Evolutionary conservation across 192 early-diverging fungal species (phyloP).

Genomic region (Coemansia javaensis): DNA sequence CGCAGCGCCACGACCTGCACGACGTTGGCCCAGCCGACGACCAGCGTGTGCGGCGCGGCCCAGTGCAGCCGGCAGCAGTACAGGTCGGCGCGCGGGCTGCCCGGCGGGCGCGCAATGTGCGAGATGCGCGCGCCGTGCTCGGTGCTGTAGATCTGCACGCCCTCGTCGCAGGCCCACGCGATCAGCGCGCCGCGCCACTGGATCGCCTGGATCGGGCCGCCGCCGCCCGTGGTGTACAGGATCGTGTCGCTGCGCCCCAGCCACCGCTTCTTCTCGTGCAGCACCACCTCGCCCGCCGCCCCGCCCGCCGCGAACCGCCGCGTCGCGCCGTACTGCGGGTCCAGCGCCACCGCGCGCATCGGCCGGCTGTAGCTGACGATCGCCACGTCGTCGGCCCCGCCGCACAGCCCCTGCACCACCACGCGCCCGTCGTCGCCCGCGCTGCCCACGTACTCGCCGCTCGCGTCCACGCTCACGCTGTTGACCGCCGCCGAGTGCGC

Average conservation of each 20-base stretch:
- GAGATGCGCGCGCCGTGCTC: slow-evolving; percentile 67
- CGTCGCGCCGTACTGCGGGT: slow-evolving; percentile 76
- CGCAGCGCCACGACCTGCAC: slow-evolving; percentile 77
- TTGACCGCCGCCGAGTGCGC: slow-evolving; percentile 84
- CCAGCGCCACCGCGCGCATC: slow-evolving; percentile 82
- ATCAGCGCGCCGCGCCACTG: slow-evolving; percentile 81
- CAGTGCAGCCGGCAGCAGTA: slow-evolving; percentile 84
- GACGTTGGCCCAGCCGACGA: slow-evolving; percentile 93
- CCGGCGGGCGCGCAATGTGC: slow-evolving; percentile 72
- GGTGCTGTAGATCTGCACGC: slow-evolving; percentile 82
- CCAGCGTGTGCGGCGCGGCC: slow-evolving; percentile 68
- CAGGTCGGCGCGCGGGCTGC: slow-evolving; percentile 76
- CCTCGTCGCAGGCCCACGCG: slow-evolving; percentile 93
- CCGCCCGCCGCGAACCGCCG: slow-evolving; percentile 88
- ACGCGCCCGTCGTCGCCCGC: slow-evolving; percentile 93
- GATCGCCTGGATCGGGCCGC: slow-evolving; percentile 83
- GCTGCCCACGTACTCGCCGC: slow-evolving; percentile 86
- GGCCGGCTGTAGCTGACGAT: slow-evolving; percentile 81
- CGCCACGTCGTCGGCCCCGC: slow-evolving; percentile 59
- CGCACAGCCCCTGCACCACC: slow-evolving; percentile 78
- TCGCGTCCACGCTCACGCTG: slow-evolving; percentile 77
- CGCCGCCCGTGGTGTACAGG: slow-evolving; percentile 80
- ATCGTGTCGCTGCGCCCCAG: slow-evolving; percentile 71
- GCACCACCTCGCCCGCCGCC: slow-evolving; percentile 76
- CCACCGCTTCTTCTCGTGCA: slow-evolving; percentile 85